Evolutionary conservation across 1,139 yeast genomes (phyloP).

Genomic region (Yamadazyma taylorii): DNA sequence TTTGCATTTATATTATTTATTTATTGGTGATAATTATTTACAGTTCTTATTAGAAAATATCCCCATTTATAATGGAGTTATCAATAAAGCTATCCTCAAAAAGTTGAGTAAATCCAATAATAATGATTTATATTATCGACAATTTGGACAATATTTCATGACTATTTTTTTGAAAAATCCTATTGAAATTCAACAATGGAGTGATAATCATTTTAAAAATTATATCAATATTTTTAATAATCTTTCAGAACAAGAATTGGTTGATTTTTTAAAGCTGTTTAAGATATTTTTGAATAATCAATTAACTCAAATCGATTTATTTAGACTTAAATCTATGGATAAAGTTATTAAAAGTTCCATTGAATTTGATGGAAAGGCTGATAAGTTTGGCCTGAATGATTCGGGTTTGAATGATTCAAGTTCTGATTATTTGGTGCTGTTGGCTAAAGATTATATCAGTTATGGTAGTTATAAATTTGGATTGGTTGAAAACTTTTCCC

Average conservation of each 20-base stretch:
- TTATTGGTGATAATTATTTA: constrained; percentile 13
- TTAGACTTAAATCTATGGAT: not conserved
- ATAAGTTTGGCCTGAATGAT: too few species aligned
- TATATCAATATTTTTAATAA: constrained; percentile 17
- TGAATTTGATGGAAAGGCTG: too few species aligned
- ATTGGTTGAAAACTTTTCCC: not conserved
- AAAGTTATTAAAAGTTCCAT: not conserved
- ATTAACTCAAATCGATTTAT: constrained; percentile 4
- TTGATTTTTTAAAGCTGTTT: constrained; percentile 12
- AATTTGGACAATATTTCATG: constrained; percentile 24
- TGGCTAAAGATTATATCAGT: not conserved
- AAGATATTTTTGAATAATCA: constrained; percentile 7
- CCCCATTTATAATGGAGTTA: constrained; percentile 14
- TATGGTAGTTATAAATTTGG: constrained; percentile 1
- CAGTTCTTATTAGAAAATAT: constrained; percentile 18
- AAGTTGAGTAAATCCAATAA: not conserved
- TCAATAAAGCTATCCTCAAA: constrained; percentile 1
- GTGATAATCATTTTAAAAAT: constrained; percentile 9
- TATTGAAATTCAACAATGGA: constrained; percentile 13
- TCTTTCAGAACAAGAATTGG: constrained; percentile 16
- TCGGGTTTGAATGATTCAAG: not conserved
- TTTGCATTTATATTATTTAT: constrained; percentile 1
- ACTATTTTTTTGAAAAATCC: constrained; percentile 11
- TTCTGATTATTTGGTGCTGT: not conserved
- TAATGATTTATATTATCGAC: constrained; percentile 12